A percentile compares a stretch with the other conserved stretches of the same genome.
phyloP scores from a whole-genome alignment of 345 rosid genomes.

The rapeseed (Brassica napus) region Da-Ae NC_063436.1:29696501-29697000 shows the following conservation, averaged over 20 bases:
- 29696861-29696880: conserved; percentile 66
- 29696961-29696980: conserved; percentile 23
- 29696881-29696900: conserved; percentile 47
- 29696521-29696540: conserved; percentile 19
- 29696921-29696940: conserved; percentile 18
- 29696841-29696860: conserved; percentile 53
- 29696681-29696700: background rate
- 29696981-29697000: conserved; percentile 28
- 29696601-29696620: conserved; percentile 10
- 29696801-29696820: conserved; percentile 36
- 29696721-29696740: conserved; percentile 53
- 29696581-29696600: conserved; percentile 1
- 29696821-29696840: conserved; percentile 61
- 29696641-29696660: conserved; percentile 2
- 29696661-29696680: background rate
- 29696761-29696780: conserved; percentile 29
- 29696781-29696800: conserved; percentile 12
- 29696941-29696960: conserved; percentile 22
- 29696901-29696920: conserved; percentile 35
- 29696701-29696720: conserved; percentile 11
- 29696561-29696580: background rate
- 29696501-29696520: conserved; percentile 64
- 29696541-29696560: background rate
- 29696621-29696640: conserved; percentile 17
- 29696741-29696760: conserved; percentile 47